Conservation (phyloP, 257 asterid species). For the Nicotiana obtusifolia region DNA sequence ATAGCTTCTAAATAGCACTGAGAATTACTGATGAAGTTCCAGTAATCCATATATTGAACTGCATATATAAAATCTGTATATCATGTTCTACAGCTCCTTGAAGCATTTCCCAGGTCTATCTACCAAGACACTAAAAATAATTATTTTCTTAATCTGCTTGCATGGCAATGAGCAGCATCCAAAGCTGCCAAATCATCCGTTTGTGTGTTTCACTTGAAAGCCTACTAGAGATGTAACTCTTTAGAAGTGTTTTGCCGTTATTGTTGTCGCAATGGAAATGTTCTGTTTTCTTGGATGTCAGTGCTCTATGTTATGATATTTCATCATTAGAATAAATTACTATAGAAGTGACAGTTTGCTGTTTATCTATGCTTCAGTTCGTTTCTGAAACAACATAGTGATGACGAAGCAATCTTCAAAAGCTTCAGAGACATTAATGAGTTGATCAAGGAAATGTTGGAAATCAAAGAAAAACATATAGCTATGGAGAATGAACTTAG, state of each 20-base stretch:
- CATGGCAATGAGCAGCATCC: neutral
- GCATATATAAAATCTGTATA: neutral
- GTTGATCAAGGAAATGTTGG: constrained; percentile 76
- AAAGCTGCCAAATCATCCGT: neutral
- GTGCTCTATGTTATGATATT: neutral
- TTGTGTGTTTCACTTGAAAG: neutral
- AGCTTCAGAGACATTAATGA: constrained; percentile 84
- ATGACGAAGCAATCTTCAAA: constrained; percentile 76
- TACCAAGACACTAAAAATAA: neutral
- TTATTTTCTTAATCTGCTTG: neutral
- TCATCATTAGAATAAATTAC: neutral
- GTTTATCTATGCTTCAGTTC: constrained; percentile 43
- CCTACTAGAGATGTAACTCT: neutral
- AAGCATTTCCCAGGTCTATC: neutral
- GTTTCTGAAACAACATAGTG: constrained; percentile 73
- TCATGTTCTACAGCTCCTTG: neutral
- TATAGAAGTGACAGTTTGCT: neutral
- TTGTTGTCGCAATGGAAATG: neutral
- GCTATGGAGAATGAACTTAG: constrained; percentile 64
- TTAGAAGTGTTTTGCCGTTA: neutral
- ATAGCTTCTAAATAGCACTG: neutral
- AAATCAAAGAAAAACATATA: constrained; percentile 66
- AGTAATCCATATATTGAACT: neutral
- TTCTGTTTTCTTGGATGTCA: neutral
- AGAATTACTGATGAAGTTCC: neutral